Base-by-base conservation (phyloP, 805 yeast genomes). In the Metschnikowia lachancei region DNA sequence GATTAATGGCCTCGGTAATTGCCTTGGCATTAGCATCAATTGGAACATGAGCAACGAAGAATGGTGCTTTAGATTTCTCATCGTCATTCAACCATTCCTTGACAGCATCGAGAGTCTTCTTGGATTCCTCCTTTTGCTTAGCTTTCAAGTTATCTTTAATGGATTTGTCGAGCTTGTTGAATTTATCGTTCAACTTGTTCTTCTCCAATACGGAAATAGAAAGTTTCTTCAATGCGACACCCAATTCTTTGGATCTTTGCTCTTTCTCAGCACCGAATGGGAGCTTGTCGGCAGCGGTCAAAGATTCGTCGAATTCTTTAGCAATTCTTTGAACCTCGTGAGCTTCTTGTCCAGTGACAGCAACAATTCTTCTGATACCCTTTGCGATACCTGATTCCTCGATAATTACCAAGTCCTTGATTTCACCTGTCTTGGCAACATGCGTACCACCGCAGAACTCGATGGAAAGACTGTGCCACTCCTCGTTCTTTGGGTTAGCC, bases 401-500 rank as follows among this genome's bases (percentile, higher is more conserved):
- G 52, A 85, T 74, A 45, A 94, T 79, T 30, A 94, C 87, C 54
- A 94, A 80, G 56, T 87, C 92, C 66, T 90, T 90, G 65, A 94
- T 94, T 50, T 92, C 98, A 51, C 92, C 86, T 16, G 98, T 92
- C 69, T 86, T 85, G 41, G 80, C 77, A 55, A 94, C 97, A 62
- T 94, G 99, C 11, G 99, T 94, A 71, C 99, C 99, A 72, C 99
- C 99, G 72, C 99, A 94, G 77, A 94, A 94, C 73, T 94, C 99
- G 55, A 94, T 77, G 1, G 97, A 88, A 61, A 78, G 75, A 35
- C 78, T 71, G 59, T 66, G 70, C 98, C 99, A 94, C 60, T 87
- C 80, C 42, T 72, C 71, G 62, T 80, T 86, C 24, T 72, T 58
- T 56, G 97, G 96, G 58, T 82, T 75, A 6, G 76, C 74, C 55